Evolutionary conservation across 1,284 basidiomycete species (phyloP).

Genomic region (Sporisorium scitamineum): DNA sequence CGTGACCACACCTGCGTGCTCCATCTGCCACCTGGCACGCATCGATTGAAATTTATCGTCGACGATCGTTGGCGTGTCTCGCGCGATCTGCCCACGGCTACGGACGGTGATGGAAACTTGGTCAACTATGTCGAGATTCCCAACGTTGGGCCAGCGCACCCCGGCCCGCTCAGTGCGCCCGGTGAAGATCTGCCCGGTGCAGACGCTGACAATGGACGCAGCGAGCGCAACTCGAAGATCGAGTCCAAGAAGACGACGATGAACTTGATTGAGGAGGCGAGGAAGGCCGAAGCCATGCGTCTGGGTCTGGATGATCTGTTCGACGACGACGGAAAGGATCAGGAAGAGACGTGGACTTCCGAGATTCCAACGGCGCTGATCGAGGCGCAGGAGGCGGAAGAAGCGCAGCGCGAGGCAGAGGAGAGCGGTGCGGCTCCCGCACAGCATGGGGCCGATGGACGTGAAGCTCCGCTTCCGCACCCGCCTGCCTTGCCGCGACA

Average conservation of each 20-base stretch:
- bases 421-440: slow-evolving; percentile 20
- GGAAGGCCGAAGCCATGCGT: slow-evolving; percentile 49
- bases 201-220: slow-evolving; percentile 27
- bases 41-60: slow-evolving; percentile 95
- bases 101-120: slow-evolving; percentile 92
- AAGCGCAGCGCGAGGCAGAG: slow-evolving; percentile 56
- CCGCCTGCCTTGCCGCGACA: slow-evolving; percentile 85
- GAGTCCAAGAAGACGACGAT: slow-evolving; percentile 54
- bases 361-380: slow-evolving; percentile 69
- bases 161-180: slow-evolving; percentile 61
- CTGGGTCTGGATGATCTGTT: slow-evolving; percentile 59
- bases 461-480: slow-evolving; percentile 41
- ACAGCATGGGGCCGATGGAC: slow-evolving; percentile 21
- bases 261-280: slow-evolving; percentile 55
- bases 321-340: slow-evolving; percentile 53
- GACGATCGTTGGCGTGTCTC: slow-evolving; percentile 86
- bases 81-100: slow-evolving; percentile 85
- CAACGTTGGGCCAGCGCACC: slow-evolving; percentile 59
- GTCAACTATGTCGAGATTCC: slow-evolving; percentile 81
- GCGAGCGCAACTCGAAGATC: slow-evolving; percentile 48
- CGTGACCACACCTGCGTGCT: slow-evolving; percentile 62
- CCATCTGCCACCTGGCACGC: slow-evolving; percentile 82
- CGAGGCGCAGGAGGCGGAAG: slow-evolving; percentile 65
- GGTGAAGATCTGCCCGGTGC: slow-evolving; percentile 56
- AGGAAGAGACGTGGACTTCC: slow-evolving; percentile 67